phyloP scores from a whole-genome alignment of 192 early-diverging fungal species.

The Coemansia sp. region DNA sequence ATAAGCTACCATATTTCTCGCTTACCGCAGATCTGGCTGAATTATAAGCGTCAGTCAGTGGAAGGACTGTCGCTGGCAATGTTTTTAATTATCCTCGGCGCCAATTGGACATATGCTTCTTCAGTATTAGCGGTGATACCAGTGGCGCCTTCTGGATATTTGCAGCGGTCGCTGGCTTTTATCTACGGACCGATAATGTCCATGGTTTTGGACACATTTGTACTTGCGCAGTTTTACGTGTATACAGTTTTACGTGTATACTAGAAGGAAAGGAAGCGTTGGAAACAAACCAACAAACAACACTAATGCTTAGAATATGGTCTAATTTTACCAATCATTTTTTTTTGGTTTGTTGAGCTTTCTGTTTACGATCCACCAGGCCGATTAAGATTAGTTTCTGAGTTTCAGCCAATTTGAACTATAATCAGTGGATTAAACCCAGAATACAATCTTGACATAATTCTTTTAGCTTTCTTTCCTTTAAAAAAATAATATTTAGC shows the following conservation, averaged over 20 bases:
- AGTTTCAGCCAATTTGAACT: too few relatives aligned
- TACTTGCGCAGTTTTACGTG: constrained; percentile 15
- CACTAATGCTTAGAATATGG: too few relatives aligned
- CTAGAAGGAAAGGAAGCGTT: background rate
- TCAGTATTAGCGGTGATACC: constrained; percentile 53
- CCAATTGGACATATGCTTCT: constrained; percentile 62
- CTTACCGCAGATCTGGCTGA: constrained; percentile 77
- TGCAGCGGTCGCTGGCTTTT: constrained; percentile 16
- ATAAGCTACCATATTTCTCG: constrained; percentile 68
- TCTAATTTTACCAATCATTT: too few relatives aligned
- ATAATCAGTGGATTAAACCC: too few relatives aligned
- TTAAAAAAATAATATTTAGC: too few relatives aligned
- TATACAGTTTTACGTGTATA: constrained; percentile 6
- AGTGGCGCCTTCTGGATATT: constrained; percentile 9
- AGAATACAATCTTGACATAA: too few relatives aligned
- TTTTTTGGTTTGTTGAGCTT: too few relatives aligned
- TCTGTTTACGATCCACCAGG: too few relatives aligned
- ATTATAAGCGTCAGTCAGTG: constrained; percentile 62
- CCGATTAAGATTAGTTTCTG: too few relatives aligned
- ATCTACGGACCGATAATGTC: constrained; percentile 32
- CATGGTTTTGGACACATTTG: constrained; percentile 19
- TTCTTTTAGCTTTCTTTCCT: too few relatives aligned
- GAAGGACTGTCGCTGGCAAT: constrained; percentile 74
- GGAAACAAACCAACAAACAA: too few relatives aligned
- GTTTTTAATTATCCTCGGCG: constrained; percentile 67